Evolutionary conservation across 2,329 filamentous ascomycete species (phyloP).

Genomic region (Ceratocystis diversiconidia): DNA sequence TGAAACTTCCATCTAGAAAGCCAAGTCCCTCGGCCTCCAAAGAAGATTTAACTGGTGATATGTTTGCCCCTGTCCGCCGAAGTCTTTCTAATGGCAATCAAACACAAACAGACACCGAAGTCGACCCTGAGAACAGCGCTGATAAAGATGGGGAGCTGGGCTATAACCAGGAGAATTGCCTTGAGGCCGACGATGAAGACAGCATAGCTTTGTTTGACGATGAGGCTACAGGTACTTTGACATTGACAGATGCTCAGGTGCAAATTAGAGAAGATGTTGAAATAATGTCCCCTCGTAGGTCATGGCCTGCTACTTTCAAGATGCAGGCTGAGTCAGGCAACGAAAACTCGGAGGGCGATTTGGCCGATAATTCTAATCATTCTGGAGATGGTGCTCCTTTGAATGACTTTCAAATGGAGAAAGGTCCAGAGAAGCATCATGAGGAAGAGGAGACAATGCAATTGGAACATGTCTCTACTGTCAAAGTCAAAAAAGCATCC

Average conservation of each 20-base stretch:
- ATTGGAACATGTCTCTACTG: neutral
- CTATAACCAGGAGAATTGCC: neutral
- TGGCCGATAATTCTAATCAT: neutral
- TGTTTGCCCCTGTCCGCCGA: conserved; percentile 18
- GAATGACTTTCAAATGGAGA: neutral
- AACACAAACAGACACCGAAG: neutral
- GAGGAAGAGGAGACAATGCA: neutral
- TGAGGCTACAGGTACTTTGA: conserved; percentile 15
- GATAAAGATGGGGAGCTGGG: neutral
- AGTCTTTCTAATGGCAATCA: neutral
- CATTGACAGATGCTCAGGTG: conserved; percentile 15
- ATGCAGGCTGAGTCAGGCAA: conserved; percentile 5
- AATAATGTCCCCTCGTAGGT: conserved; percentile 13
- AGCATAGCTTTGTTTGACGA: conserved; percentile 15
- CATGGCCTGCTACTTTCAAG: conserved; percentile 2
- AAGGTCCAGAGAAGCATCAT: neutral
- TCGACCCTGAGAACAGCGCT: conserved; percentile 16
- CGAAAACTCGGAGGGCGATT: neutral
- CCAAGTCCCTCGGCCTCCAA: conserved; percentile 6
- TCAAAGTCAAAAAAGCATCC: neutral
- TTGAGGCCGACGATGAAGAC: conserved; percentile 10
- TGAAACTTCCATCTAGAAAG: conserved; percentile 14
- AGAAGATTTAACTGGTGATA: conserved; percentile 16
- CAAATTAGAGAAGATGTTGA: conserved; percentile 13
- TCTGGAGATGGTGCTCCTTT: neutral